These are phyloP conservation scores for Protea cynaroides DNA, from an alignment of 164 flowering plant genomes.

Conservation along the genomic window DNA sequence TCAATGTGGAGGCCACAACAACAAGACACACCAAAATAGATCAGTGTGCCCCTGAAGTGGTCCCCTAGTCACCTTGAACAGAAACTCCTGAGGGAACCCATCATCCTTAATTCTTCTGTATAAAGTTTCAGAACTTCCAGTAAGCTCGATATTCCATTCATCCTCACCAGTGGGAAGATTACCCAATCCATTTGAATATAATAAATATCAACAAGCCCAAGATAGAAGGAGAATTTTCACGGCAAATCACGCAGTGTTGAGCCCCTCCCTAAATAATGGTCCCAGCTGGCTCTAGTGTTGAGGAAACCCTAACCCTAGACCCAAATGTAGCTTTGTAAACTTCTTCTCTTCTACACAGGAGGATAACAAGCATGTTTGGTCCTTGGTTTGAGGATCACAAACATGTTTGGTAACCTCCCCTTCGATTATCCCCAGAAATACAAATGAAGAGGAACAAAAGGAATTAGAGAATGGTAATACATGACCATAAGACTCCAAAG, in stretches of 20 bases:
- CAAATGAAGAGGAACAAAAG: too few species aligned
- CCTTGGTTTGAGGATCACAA: background rate
- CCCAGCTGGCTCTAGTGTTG: slow-evolving; percentile 10
- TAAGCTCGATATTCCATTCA: slow-evolving; percentile 8
- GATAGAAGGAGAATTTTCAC: slow-evolving; percentile 10
- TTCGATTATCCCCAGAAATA: too few species aligned
- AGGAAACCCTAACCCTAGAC: slow-evolving; percentile 14
- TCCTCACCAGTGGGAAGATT: slow-evolving; percentile 16
- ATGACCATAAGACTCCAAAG: background rate
- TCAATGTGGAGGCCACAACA: background rate
- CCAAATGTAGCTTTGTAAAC: background rate
- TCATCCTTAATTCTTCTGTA: too few species aligned
- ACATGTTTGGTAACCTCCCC: background rate
- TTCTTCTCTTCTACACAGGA: background rate
- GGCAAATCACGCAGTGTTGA: slow-evolving; percentile 9
- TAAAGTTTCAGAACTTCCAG: slow-evolving; percentile 4
- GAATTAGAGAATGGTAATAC: too few species aligned
- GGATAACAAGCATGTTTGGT: background rate
- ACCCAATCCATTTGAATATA: slow-evolving; percentile 13
- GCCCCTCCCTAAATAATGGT: slow-evolving; percentile 10
- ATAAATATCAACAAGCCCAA: slow-evolving; percentile 9
- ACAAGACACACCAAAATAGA: background rate
- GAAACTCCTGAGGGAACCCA: too few species aligned
- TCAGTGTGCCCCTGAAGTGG: background rate
- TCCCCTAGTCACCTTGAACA: too few species aligned